Conservation (phyloP, 2,329 filamentous ascomycete genomes). For the Phoma sp. region DNA sequence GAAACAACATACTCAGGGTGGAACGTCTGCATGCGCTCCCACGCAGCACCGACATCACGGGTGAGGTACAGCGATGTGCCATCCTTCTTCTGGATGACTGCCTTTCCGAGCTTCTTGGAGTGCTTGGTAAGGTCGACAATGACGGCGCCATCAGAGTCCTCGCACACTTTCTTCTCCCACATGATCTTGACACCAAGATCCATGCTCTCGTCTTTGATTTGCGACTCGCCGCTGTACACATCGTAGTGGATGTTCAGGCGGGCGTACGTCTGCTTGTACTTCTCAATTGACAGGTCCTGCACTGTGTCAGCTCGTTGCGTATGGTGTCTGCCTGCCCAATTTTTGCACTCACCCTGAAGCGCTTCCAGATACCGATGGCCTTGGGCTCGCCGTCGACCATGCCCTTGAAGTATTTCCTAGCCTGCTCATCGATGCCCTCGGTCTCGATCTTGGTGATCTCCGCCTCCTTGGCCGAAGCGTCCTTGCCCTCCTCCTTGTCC, state of each 20-base stretch:
- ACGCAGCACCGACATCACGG: constrained; percentile 70
- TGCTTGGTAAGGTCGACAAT: constrained; percentile 75
- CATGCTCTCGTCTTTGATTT: constrained; percentile 68
- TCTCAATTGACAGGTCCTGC: constrained; percentile 65
- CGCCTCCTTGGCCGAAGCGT: constrained; percentile 50
- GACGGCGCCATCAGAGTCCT: constrained; percentile 69
- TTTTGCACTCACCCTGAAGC: constrained; percentile 56
- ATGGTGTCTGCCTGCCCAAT: neutral
- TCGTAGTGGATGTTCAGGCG: constrained; percentile 70
- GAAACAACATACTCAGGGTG: constrained; percentile 58
- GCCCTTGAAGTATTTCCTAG: constrained; percentile 72
- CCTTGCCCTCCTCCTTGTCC: constrained; percentile 51
- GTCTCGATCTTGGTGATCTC: constrained; percentile 50
- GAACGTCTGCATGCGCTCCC: constrained; percentile 67
- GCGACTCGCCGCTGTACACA: constrained; percentile 73
- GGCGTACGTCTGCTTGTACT: constrained; percentile 69
- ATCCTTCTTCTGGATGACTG: constrained; percentile 70
- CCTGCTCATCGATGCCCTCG: constrained; percentile 68
- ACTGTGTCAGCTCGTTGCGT: constrained; percentile 11
- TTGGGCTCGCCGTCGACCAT: constrained; percentile 69
- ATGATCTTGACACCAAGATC: constrained; percentile 64
- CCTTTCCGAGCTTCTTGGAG: constrained; percentile 71
- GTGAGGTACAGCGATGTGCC: constrained; percentile 73
- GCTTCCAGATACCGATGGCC: constrained; percentile 66
- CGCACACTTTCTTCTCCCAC: constrained; percentile 65